phyloP scores from a whole-genome alignment of 768 basidiomycete species.

The Russula lepida region DNA sequence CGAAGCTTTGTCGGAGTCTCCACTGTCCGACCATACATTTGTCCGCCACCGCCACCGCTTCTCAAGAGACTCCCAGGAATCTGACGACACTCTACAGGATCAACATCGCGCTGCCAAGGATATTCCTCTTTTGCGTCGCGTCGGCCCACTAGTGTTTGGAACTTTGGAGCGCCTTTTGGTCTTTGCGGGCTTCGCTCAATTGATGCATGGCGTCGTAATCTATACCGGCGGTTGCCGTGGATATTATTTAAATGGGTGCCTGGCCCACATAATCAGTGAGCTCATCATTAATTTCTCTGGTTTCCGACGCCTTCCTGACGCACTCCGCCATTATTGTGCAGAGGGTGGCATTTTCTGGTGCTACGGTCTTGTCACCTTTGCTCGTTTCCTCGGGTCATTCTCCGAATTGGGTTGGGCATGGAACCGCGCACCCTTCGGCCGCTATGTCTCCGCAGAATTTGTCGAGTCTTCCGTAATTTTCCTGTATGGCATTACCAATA shows the following conservation, averaged over 20 bases:
- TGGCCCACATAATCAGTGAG: constrained; percentile 89
- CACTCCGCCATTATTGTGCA: constrained; percentile 25
- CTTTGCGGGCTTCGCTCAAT: constrained; percentile 57
- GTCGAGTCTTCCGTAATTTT: constrained; percentile 78
- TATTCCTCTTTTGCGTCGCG: constrained; percentile 29
- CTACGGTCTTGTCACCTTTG: constrained; percentile 83
- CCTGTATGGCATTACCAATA: constrained; percentile 82
- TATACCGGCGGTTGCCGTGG: constrained; percentile 86
- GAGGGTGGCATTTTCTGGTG: constrained; percentile 91
- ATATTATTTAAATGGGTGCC: constrained; percentile 69
- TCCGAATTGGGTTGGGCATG: constrained; percentile 91
- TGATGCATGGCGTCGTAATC: constrained; percentile 62
- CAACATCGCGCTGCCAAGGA: constrained; percentile 9
- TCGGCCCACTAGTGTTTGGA: constrained; percentile 43
- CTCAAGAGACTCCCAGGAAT: constrained; percentile 35
- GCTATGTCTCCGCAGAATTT: constrained; percentile 56
- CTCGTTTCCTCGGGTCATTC: constrained; percentile 89
- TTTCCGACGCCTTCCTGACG: constrained; percentile 10
- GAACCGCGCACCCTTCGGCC: constrained; percentile 55
- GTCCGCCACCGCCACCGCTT: constrained; percentile 41
- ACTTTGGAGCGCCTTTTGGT: constrained; percentile 57
- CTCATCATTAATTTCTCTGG: constrained; percentile 3
- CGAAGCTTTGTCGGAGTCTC: constrained; percentile 37
- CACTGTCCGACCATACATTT: constrained; percentile 45
- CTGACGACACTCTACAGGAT: constrained; percentile 51